Conservation (phyloP, 2,329 filamentous ascomycete genomes). For the Claviceps purpurea region DNA sequence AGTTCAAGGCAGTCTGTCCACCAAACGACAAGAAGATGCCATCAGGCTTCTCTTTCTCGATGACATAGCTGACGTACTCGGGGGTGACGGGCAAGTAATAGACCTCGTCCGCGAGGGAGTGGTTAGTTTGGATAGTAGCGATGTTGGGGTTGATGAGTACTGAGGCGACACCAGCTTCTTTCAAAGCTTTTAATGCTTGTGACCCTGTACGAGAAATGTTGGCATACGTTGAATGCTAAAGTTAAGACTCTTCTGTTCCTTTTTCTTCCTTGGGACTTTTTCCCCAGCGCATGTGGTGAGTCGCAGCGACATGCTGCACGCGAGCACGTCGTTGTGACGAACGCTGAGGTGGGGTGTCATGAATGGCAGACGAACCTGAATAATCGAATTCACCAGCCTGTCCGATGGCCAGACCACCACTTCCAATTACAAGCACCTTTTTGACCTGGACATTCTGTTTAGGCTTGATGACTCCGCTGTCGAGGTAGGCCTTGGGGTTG, state of each 20-base stretch:
- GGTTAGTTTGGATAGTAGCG: slow-evolving; percentile 94
- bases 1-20: slow-evolving; percentile 90
- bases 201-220: slow-evolving; percentile 46
- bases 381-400: slow-evolving; percentile 98
- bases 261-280: background rate
- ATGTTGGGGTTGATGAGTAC: slow-evolving; percentile 98
- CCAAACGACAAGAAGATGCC: slow-evolving; percentile 96
- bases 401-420: slow-evolving; percentile 88
- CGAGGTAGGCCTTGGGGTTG: slow-evolving; percentile 74
- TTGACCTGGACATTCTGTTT: slow-evolving; percentile 76
- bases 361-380: slow-evolving; percentile 52
- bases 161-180: slow-evolving; percentile 83
- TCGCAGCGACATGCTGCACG: background rate
- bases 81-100: slow-evolving; percentile 97
- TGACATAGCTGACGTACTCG: slow-evolving; percentile 95
- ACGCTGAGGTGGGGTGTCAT: background rate
- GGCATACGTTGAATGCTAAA: slow-evolving; percentile 3
- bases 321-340: background rate
- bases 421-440: slow-evolving; percentile 94
- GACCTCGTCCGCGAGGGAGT: slow-evolving; percentile 89
- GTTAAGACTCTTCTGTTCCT: background rate
- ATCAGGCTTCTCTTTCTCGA: slow-evolving; percentile 89
- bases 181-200: slow-evolving; percentile 91
- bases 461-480: slow-evolving; percentile 75
- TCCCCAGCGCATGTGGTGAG: background rate